A percentile compares a stretch with the other conserved stretches of the same genome.
These are phyloP conservation scores for Camelina neglecta DNA, from an alignment of 345 rosid genomes.

Conservation along the genomic window DNA sequence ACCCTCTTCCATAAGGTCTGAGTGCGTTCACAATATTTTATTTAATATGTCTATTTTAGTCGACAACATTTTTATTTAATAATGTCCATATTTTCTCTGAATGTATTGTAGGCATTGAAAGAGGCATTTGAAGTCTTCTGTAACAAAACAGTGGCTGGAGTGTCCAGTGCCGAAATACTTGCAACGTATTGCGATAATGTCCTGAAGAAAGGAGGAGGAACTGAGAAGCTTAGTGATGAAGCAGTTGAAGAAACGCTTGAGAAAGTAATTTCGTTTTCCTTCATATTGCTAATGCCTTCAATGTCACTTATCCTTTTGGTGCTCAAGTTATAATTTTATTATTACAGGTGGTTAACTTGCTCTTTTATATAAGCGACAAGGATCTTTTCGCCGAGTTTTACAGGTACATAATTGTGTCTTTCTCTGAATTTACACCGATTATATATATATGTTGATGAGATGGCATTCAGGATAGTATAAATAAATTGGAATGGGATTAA, in stretches of 20 bases:
- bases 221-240: conserved; percentile 35
- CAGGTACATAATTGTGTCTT: conserved; percentile 29
- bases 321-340: background rate
- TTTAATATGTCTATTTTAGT: background rate
- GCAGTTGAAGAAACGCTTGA: conserved; percentile 37
- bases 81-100: background rate
- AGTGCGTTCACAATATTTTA: background rate
- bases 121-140: conserved; percentile 46
- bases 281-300: background rate
- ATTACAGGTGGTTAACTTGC: conserved; percentile 64
- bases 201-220: conserved; percentile 36
- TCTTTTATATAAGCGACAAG: conserved; percentile 71
- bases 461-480: conserved; percentile 10
- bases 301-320: conserved; percentile 9
- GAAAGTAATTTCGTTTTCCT: conserved; percentile 15
- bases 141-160: conserved; percentile 42
- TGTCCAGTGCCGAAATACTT: conserved; percentile 42
- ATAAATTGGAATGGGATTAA: background rate
- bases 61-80: conserved; percentile 34
- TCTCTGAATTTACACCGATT: background rate
- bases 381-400: conserved; percentile 85
- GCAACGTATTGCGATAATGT: conserved; percentile 43
- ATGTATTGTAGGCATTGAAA: conserved; percentile 35
- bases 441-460: background rate
- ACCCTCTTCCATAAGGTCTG: conserved; percentile 34